Percentiles rank a stretch among this genome's conserved stretches.
phyloP scores from a whole-genome alignment of 768 basidiomycete species.

The Calocera viscosa region DNA sequence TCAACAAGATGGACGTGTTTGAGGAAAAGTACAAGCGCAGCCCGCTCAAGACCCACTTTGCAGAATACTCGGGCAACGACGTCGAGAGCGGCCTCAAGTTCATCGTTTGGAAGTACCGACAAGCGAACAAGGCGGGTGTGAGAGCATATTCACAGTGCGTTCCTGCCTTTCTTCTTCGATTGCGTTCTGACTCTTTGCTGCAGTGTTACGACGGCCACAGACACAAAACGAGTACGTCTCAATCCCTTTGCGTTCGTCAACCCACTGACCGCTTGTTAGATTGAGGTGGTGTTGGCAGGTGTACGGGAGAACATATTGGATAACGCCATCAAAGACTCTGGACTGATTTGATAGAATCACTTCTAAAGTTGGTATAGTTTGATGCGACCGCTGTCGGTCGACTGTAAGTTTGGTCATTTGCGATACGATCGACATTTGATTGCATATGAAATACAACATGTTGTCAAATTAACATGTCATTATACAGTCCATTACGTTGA shows the following conservation, averaged over 20 bases:
- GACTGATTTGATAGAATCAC: constrained; percentile 43
- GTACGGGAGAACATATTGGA: constrained; percentile 90
- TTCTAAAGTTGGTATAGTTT: background rate
- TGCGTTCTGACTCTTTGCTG: background rate
- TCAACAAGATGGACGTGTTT: constrained; percentile 68
- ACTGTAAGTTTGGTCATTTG: too few relatives aligned
- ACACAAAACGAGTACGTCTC: constrained; percentile 59
- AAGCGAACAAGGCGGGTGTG: constrained; percentile 40
- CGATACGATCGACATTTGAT: too few relatives aligned
- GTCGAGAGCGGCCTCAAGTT: constrained; percentile 36
- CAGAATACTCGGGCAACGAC: constrained; percentile 33
- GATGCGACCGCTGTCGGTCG: too few relatives aligned
- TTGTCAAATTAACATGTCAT: too few relatives aligned
- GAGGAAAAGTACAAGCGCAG: constrained; percentile 56
- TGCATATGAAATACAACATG: too few relatives aligned
- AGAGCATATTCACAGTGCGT: constrained; percentile 86
- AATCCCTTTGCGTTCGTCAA: too few relatives aligned
- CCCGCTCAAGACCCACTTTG: constrained; percentile 35
- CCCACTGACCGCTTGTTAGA: background rate
- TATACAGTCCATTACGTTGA: too few relatives aligned
- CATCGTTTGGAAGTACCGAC: constrained; percentile 90
- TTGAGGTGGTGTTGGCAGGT: constrained; percentile 63
- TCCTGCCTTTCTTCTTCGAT: background rate
- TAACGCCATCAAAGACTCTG: constrained; percentile 74
- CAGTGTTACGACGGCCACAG: constrained; percentile 73